phyloP scores from a whole-genome alignment of 2,329 filamentous ascomycete species.

The Podosphaera aphanis region DNA sequence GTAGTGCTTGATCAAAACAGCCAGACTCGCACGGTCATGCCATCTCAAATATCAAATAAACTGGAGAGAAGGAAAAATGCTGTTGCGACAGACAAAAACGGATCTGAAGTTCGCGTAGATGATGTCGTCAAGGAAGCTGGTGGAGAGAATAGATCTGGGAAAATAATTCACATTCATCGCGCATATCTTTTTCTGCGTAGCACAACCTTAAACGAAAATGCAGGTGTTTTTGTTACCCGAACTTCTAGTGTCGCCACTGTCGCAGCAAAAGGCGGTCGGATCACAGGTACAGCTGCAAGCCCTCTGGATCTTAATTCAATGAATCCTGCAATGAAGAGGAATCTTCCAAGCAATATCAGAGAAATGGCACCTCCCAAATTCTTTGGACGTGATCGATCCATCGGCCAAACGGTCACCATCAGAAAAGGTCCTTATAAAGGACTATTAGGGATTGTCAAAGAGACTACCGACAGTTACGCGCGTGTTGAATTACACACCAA shows the following conservation, averaged over 20 bases:
- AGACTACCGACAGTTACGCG: slow-evolving; percentile 66
- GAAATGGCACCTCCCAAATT: slow-evolving; percentile 43
- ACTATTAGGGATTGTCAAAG: slow-evolving; percentile 81
- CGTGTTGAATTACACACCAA: slow-evolving; percentile 88
- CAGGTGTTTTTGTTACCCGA: slow-evolving; percentile 70
- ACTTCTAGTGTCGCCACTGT: slow-evolving; percentile 71
- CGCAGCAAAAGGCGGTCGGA: slow-evolving; percentile 76
- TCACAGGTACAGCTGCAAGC: slow-evolving; percentile 27
- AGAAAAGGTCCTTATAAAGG: slow-evolving; percentile 79
- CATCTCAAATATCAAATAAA: slow-evolving; percentile 79
- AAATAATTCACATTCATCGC: slow-evolving; percentile 81
- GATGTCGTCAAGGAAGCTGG: slow-evolving; percentile 81
- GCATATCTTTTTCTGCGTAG: slow-evolving; percentile 83
- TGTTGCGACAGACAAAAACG: slow-evolving; percentile 78
- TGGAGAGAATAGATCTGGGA: slow-evolving; percentile 65
- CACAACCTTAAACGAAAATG: slow-evolving; percentile 62
- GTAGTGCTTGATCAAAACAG: slow-evolving; percentile 80
- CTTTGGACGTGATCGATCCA: slow-evolving; percentile 58
- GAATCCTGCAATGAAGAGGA: slow-evolving; percentile 71
- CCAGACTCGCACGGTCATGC: slow-evolving; percentile 57
- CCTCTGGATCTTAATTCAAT: slow-evolving; percentile 69
- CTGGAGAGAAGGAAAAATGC: slow-evolving; percentile 61
- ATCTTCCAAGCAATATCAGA: slow-evolving; percentile 26
- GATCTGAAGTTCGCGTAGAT: slow-evolving; percentile 74
- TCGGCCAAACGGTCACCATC: slow-evolving; percentile 81